Evolutionary conservation across 176 grass and related monocot species (phyloP).

Genomic region (Carex cristatella): DNA sequence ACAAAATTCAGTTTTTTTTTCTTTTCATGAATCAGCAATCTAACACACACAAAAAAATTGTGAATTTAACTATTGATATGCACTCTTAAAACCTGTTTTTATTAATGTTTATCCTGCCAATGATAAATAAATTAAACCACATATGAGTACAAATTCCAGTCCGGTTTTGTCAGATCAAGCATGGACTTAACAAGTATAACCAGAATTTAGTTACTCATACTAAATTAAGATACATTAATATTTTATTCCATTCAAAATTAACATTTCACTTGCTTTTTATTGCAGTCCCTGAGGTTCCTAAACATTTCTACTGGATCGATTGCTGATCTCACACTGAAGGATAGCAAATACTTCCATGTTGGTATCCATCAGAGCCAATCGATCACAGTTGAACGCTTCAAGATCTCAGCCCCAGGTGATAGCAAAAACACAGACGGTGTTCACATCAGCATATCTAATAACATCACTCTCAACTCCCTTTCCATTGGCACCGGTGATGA

Average conservation of each 20-base stretch:
- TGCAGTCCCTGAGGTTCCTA: constrained; percentile 1
- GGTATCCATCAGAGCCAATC: constrained; percentile 1
- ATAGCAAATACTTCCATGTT: constrained; percentile 50
- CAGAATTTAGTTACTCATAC: background rate
- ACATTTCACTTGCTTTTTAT: background rate
- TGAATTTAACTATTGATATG: background rate
- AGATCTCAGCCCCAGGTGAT: constrained; percentile 27
- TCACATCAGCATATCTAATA: constrained; percentile 24
- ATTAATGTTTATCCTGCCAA: background rate
- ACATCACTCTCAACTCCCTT: constrained; percentile 16
- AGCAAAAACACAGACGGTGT: constrained; percentile 70
- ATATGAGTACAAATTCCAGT: background rate
- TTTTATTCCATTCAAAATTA: background rate
- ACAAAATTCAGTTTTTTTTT: no score
- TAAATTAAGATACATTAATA: background rate
- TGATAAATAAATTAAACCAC: background rate
- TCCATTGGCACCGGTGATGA: constrained; percentile 44
- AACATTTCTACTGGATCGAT: background rate
- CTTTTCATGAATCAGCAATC: background rate
- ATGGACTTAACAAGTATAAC: background rate
- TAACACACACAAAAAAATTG: background rate
- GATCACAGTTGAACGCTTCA: constrained; percentile 12
- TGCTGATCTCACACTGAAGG: background rate
- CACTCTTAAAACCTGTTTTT: background rate
- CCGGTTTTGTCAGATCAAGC: background rate